Base-by-base conservation (phyloP, 306 rosid genomes). In the Boehmeria nivea region DNA sequence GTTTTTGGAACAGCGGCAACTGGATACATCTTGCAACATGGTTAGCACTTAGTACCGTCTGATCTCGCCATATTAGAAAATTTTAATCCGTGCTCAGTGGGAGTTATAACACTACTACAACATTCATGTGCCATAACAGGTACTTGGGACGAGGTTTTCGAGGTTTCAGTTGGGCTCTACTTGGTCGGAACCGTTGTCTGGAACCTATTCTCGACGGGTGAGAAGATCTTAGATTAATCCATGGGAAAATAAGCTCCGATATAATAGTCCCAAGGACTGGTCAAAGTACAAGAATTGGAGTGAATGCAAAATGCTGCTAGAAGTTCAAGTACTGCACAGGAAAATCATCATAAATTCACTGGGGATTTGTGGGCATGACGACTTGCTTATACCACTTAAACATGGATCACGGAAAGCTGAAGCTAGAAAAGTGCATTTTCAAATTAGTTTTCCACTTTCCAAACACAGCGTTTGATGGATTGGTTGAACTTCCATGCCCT, bases 1-100 rank as follows among this genome's bases (percentile, higher is more conserved):
- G 99, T 91, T n/a, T 72, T 91, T n/a, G 99, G 99, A 66, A 91
- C 99, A 1, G 99, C 94, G 12, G 88, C 96, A 47, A 91, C 99
- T 11, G 96, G 99, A 36, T 91, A 87, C 81, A 91, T 91, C 68
- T 78, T 91, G 46, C 96, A 87, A 53, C 95, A 83, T 58, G 96
- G 93, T 91, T 64, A 67, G 88, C 64, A 25, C 60, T 40, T 61
- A 6, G 36, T 31, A 31, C 9, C 5, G 9, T 10, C 9, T 31
- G 36, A 31, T 31, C 9, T 31, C 36, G 9, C 36, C 9, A 31
- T 28, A 28, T 28, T 3, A 28, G 34, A 28, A 28, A 28, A 28
- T 8, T 3, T 28, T 28, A 31, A 31, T n/a, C n/a, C n/a, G n/a
- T n/a, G 9, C 36, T 31, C 36, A 4, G 5, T 31, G 9, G 36